phyloP scores from a whole-genome alignment of 768 basidiomycete genomes.

The Bullera alba region DNA sequence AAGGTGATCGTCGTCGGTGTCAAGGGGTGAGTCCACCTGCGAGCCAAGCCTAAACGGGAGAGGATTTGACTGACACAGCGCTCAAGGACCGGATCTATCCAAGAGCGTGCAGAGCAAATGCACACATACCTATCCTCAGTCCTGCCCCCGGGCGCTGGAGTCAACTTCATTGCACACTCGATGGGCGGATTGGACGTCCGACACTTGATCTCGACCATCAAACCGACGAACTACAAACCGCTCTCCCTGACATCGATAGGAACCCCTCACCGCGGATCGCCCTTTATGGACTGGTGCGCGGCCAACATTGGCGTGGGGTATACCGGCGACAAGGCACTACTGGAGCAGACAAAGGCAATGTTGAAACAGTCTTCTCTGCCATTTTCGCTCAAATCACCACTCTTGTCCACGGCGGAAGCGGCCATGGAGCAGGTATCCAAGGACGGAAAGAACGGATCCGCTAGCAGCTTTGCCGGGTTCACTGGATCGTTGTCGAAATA shows the following conservation, averaged over 20 bases:
- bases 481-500: constrained; percentile 74
- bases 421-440: constrained; percentile 10
- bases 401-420: constrained; percentile 41
- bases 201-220: constrained; percentile 78
- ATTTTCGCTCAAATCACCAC: constrained; percentile 50
- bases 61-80: neutral
- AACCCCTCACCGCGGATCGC: constrained; percentile 91
- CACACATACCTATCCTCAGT: constrained; percentile 63
- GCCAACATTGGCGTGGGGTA: constrained; percentile 84
- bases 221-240: constrained; percentile 73
- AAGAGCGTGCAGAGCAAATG: constrained; percentile 68
- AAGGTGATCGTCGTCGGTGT: constrained; percentile 95
- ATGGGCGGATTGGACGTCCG: constrained; percentile 98
- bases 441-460: constrained; percentile 35
- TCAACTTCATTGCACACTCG: constrained; percentile 92
- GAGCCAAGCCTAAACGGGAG: neutral
- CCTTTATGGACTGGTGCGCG: constrained; percentile 99
- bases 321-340: constrained; percentile 31
- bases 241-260: constrained; percentile 79
- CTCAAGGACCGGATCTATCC: constrained; percentile 77
- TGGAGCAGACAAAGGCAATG: constrained; percentile 27
- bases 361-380: constrained; percentile 29
- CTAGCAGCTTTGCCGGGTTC: constrained; percentile 48
- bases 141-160: constrained; percentile 60
- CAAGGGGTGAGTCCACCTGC: constrained; percentile 64